Conservation (phyloP, 192 early-diverging fungal genomes). For the Phlyctochytrium planicorne region DNA sequence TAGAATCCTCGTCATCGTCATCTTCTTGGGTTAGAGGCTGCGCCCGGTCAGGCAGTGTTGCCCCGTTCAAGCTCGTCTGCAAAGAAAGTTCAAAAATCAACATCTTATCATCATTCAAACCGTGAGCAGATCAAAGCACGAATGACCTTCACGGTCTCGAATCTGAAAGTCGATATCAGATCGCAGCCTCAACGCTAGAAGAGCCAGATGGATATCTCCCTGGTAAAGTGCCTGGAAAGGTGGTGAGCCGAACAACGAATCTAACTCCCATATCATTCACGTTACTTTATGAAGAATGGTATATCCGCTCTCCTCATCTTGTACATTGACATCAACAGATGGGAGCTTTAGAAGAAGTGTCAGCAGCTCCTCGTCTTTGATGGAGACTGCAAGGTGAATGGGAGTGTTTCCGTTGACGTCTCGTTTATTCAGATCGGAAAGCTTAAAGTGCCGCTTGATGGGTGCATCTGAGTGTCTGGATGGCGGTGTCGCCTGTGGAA, state of each 20-base stretch:
- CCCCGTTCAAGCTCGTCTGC: too few relatives aligned
- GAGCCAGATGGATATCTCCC: slow-evolving; percentile 56
- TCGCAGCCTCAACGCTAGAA: slow-evolving; percentile 40
- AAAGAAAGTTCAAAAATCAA: too few relatives aligned
- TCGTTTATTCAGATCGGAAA: not conserved
- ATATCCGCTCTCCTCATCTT: slow-evolving; percentile 68
- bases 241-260: not conserved
- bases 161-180: slow-evolving; percentile 50
- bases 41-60: not conserved
- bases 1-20: slow-evolving; percentile 26
- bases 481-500: not conserved
- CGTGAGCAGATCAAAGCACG: slow-evolving; percentile 49
- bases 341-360: not conserved
- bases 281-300: slow-evolving; percentile 64
- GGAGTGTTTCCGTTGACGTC: not conserved
- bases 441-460: not conserved
- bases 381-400: not conserved
- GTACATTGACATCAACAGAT: slow-evolving; percentile 54
- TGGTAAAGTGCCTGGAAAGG: slow-evolving; percentile 49
- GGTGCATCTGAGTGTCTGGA: not conserved
- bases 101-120: too few relatives aligned
- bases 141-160: slow-evolving; percentile 52
- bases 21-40: not conserved
- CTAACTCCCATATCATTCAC: slow-evolving; percentile 7
- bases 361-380: not conserved